Evolutionary conservation across 768 basidiomycete genomes (phyloP).

Genomic region (Mycena vulgaris): DNA sequence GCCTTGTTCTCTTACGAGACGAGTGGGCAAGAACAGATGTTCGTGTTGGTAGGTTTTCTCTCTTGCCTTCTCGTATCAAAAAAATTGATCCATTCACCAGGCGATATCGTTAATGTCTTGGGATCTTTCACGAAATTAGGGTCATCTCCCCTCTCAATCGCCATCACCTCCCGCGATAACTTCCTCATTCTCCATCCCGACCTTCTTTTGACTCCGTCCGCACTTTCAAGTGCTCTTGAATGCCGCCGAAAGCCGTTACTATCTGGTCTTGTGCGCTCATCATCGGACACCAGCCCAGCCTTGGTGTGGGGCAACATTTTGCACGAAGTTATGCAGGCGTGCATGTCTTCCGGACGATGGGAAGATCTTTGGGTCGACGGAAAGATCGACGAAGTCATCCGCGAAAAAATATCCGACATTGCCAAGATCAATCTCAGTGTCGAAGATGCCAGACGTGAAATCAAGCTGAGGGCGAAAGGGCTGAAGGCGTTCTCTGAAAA

Average conservation of each 20-base stretch:
- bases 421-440: constrained; percentile 71
- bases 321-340: constrained; percentile 92
- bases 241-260: constrained; percentile 93
- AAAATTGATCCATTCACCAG: constrained; percentile 54
- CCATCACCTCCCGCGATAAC: constrained; percentile 74
- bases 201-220: constrained; percentile 90
- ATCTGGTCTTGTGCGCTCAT: constrained; percentile 70
- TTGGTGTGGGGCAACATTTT: constrained; percentile 94
- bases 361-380: constrained; percentile 73
- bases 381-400: constrained; percentile 70
- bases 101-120: constrained; percentile 87
- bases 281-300: constrained; percentile 73
- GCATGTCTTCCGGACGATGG: constrained; percentile 75
- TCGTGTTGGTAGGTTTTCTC: constrained; percentile 63
- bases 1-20: constrained; percentile 75
- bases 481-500: constrained; percentile 74
- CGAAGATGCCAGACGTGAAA: constrained; percentile 76
- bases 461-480: constrained; percentile 74
- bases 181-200: constrained; percentile 94
- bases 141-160: constrained; percentile 60
- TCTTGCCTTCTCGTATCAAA: background rate
- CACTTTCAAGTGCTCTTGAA: constrained; percentile 85
- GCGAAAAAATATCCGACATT: constrained; percentile 70
- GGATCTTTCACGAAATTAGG: constrained; percentile 57
- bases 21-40: constrained; percentile 84